Base-by-base conservation (phyloP, 257 asterid genomes). In the Penstemon newberryi region DNA sequence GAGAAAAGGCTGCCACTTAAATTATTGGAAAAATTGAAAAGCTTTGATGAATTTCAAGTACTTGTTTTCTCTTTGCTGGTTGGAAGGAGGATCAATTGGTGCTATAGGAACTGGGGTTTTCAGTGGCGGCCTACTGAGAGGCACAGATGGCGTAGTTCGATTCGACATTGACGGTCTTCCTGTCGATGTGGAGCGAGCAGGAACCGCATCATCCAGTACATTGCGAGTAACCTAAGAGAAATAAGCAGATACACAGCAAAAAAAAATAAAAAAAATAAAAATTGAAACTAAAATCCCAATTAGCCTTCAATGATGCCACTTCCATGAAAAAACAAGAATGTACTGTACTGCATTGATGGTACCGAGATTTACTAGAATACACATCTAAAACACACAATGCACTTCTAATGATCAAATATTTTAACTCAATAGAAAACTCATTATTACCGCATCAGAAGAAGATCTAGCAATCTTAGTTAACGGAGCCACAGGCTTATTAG, bases 391-490 rank as follows among this genome's bases (percentile, higher is more conserved):
- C 33, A 68, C 73, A 56, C 58, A 70, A 73, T 66, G 65, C 43
- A 51, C 50, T 11, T 41, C 63, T 13, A 46, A 10, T 62, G n/a
- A 60, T 4, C 8, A 9, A 13, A 42, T 65, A 12, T 40, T 37
- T 59, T 19, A 19, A 70, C 55, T 50, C 51, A 5, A 33, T 18
- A 25, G 33, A 2, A 25, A 25, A 25, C 33, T 25, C 7, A 66
- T 62, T 64, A 38, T 71, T 77, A 90, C 99, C 92, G 90, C 86
- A 79, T 95, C 96, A 8, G 99, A 93, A 67, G 99, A 83, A 77
- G 97, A 90, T 93, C 97, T 88, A 67, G 15, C 72, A 67, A 85
- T 84, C 78, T 76, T 93, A 45, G 85, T 60, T 4, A 85, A 66
- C 19, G 89, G 82, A 53, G 73, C 52, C 69, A 73, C 67, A 50